A percentile compares a stretch with the other conserved stretches of the same genome.
These are phyloP conservation scores for Hordeum vulgare DNA, from an alignment of 176 grass and related monocot genomes.

Conservation along the genomic window DNA sequence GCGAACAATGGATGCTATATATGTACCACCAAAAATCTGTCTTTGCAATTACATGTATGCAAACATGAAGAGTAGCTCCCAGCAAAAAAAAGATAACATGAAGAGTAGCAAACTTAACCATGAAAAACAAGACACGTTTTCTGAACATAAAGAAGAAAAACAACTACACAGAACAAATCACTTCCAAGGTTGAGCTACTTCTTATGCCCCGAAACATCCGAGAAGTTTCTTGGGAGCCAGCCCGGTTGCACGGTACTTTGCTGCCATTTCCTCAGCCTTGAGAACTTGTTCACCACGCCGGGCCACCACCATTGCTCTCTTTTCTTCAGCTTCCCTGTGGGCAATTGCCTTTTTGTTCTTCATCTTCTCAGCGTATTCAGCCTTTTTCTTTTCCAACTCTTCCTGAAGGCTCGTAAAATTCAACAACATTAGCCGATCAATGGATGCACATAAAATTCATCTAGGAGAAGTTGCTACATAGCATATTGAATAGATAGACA, in stretches of 20 bases:
- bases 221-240: constrained; percentile 62
- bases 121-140: neutral
- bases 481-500: neutral
- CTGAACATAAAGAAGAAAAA: neutral
- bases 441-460: neutral
- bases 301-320: constrained; percentile 51
- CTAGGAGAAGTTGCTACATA: neutral
- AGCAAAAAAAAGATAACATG: neutral
- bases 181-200: neutral
- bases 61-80: neutral
- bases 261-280: constrained; percentile 71
- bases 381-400: constrained; percentile 75
- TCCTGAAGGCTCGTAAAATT: constrained; percentile 34
- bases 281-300: constrained; percentile 57
- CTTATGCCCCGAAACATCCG: constrained; percentile 66
- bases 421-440: neutral
- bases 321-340: constrained; percentile 79
- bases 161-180: neutral
- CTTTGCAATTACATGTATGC: neutral
- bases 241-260: constrained; percentile 71
- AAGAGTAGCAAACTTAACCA: neutral
- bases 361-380: constrained; percentile 65
- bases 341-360: constrained; percentile 69
- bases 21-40: neutral
- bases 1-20: neutral